Percentiles rank a stretch among this genome's conserved stretches.
phyloP scores from a whole-genome alignment of 495 filamentous ascomycete genomes.

The Penicillium angulare region DNA sequence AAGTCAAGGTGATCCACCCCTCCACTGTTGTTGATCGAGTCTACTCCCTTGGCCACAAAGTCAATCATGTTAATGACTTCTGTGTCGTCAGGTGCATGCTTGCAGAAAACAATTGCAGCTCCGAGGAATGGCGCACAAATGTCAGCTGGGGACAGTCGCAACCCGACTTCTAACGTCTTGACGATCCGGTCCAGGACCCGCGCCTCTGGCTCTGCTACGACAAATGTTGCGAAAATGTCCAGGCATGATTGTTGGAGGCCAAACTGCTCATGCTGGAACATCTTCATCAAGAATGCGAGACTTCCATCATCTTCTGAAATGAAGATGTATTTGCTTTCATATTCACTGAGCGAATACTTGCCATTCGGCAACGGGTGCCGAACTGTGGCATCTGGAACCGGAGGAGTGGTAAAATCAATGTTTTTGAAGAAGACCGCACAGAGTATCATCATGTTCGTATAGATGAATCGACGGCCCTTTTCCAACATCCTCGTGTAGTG shows the following conservation, averaged over 20 bases:
- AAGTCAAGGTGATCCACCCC: slow-evolving; percentile 60
- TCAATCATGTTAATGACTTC: slow-evolving; percentile 45
- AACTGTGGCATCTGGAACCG: slow-evolving; percentile 25
- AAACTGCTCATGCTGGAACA: slow-evolving; percentile 35
- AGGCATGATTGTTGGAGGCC: slow-evolving; percentile 25
- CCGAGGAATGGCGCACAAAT: slow-evolving; percentile 53
- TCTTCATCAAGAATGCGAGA: slow-evolving; percentile 42
- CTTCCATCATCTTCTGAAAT: slow-evolving; percentile 30
- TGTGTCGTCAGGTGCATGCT: slow-evolving; percentile 33
- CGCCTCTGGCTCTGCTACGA: slow-evolving; percentile 46
- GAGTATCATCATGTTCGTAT: slow-evolving; percentile 45
- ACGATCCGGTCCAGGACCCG: slow-evolving; percentile 40
- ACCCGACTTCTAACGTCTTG: slow-evolving; percentile 49
- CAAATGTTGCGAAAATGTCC: slow-evolving; percentile 40
- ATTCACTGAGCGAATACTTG: slow-evolving; percentile 38
- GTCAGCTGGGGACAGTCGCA: slow-evolving; percentile 56
- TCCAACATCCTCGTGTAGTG: slow-evolving; percentile 58
- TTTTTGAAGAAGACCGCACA: slow-evolving; percentile 35
- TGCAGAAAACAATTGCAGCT: slow-evolving; percentile 50
- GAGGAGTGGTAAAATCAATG: slow-evolving; percentile 39
- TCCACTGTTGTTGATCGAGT: slow-evolving; percentile 54
- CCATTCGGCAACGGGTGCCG: slow-evolving; percentile 25
- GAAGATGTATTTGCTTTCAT: slow-evolving; percentile 36
- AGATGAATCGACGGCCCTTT: slow-evolving; percentile 49
- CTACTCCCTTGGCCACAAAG: slow-evolving; percentile 53